phyloP scores from a whole-genome alignment of 257 asterid species.

The Ballota nigra region DNA sequence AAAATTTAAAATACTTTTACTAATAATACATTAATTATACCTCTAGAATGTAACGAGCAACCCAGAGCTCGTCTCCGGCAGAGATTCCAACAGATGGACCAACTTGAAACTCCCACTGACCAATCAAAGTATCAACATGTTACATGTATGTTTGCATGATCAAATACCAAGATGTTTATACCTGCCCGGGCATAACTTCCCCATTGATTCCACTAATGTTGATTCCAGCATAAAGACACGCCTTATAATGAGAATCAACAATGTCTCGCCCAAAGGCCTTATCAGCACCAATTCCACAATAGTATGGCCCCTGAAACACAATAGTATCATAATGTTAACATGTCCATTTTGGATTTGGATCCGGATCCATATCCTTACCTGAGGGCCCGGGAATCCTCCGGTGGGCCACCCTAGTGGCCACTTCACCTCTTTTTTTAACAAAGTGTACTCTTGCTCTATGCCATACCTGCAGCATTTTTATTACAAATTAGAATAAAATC shows the following conservation, averaged over 20 bases:
- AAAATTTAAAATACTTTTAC: too few species aligned
- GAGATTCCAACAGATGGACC: constrained; percentile 84
- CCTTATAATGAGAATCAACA: constrained; percentile 74
- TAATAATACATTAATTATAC: too few species aligned
- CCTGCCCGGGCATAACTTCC: constrained; percentile 90
- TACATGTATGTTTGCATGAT: not conserved
- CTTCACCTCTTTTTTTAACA: constrained; percentile 51
- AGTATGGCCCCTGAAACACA: constrained; percentile 67
- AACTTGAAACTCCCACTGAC: constrained; percentile 85
- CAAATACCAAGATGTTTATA: constrained; percentile 9
- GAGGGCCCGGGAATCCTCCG: constrained; percentile 87
- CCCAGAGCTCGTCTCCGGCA: constrained; percentile 76
- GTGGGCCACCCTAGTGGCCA: constrained; percentile 89
- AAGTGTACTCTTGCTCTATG: constrained; percentile 75
- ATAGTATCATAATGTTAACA: too few species aligned
- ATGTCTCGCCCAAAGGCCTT: constrained; percentile 82
- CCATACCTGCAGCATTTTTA: constrained; percentile 50
- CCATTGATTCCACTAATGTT: constrained; percentile 74
- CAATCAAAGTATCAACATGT: too few species aligned
- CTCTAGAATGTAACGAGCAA: constrained; percentile 83
- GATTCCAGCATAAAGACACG: constrained; percentile 80
- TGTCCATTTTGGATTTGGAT: not conserved
- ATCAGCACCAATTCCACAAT: constrained; percentile 72
- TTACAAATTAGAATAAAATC: not conserved
- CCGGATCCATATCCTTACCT: constrained; percentile 34